Evolutionary conservation across 148 eudicot genomes (phyloP), one percentile per base, ranked within the genome.

Genomic region (Persicaria maculosa): DNA sequence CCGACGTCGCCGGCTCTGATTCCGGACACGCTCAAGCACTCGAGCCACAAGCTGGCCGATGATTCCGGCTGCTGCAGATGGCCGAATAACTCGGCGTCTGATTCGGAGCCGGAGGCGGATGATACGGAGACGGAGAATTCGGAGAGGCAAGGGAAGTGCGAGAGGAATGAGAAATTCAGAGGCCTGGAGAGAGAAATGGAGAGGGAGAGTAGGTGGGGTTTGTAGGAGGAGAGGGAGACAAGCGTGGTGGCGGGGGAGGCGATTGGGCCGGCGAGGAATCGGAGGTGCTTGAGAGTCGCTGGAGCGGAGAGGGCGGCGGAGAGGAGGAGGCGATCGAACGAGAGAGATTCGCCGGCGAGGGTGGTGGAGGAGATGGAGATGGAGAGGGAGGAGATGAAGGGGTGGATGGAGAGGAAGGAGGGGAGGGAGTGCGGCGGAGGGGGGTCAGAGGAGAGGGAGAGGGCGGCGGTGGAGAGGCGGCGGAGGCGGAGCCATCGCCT

Each of bases 401-500:
- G 44, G 83, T n/a, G 61, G 72, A 31, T 73, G 7, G 16, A 48
- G 57, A 44, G 79, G 14, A 75, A 31, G 15, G 74, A 50, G 12
- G 80, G 74, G 15, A 73, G 55, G 9, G 70, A 57, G 6, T 77
- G 74, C 31, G 73, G 50, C 12, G 74, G 72, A 36, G 77, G 69
- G 36, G 73, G 75, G 72, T 79, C 53, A 44, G 82, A 53, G 71
- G 6, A 58, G 74, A 88, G 87, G 47, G 86, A 79, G 75, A 88
- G 88, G 59, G 83, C 20, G 77, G 87, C 50, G 50, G 53, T 75
- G 69, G 90, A 86, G 48, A 80, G 82, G 77, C 90, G 95, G 73
- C 52, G 77, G 78, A 90, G 87, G 68, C 82, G 90, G 83, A 82
- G 87, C 91, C 91, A 90, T 22, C 91, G 87, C 76, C 74, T 83